Base-by-base conservation (phyloP, 2,329 filamentous ascomycete genomes). In the Parascedosporium putredinis region DNA sequence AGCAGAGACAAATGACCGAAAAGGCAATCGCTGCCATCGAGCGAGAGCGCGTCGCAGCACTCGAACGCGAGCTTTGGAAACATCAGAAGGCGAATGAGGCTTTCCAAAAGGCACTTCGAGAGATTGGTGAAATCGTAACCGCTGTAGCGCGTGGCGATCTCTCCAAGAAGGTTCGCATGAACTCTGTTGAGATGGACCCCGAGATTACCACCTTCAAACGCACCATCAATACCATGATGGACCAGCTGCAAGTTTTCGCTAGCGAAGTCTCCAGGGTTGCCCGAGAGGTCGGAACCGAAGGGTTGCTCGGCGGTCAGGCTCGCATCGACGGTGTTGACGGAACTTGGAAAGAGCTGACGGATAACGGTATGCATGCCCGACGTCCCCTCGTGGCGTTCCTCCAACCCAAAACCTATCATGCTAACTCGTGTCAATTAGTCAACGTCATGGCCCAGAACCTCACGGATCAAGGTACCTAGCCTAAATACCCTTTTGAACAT, bases 171-270 rank as follows among this genome's bases (percentile, higher is more conserved):
- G 91, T 96, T 55, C 81, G 91, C 60, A 94, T 97, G 65, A 93
- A 96, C 64, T 86, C 87, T 3, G 84, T 94, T 57, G 91, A 97
- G 71, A 93, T 96, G 84, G 91, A 97, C 74, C 89, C 90, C 24
- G 91, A 97, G 74, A 97, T 97, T 61, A 93, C 89, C 24, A 90
- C 88, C 8, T 97, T 97, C 74, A 97, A 97, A 71, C 84, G 88
- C 60, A 96, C 91, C 54, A 97, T 97, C 71, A 97, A 97, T 66
- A 94, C 87, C 57, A 97, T 97, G 91, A 95, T 97, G 81, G 91
- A 97, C 63, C 91, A 96, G 67, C 76, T 97, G 52, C 90, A 96
- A 64, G 87, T 94, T 53, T 97, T 97, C 67, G 91, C 91, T 56
- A 94, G 88, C 66, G 90, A 97, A 70, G 91, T 97, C 60, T 96